Evolutionary conservation across 1,284 basidiomycete species (phyloP).

Genomic region (Pseudomicrostroma phylloplanum): DNA sequence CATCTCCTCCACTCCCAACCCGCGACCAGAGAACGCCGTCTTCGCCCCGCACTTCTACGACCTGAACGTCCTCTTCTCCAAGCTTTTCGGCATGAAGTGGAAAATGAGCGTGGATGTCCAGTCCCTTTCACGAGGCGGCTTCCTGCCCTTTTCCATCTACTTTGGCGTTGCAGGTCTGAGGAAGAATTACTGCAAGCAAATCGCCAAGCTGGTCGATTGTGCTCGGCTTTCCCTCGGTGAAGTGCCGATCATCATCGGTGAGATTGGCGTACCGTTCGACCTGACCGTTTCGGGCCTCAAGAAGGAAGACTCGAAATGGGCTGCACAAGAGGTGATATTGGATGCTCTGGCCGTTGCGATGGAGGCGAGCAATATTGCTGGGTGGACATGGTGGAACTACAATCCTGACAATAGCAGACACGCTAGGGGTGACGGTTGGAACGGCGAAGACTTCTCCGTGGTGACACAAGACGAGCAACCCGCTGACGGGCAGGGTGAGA

Average conservation of each 20-base stretch:
- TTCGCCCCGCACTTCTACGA: conserved; percentile 50
- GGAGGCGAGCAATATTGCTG: conserved; percentile 37
- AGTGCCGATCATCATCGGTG: conserved; percentile 42
- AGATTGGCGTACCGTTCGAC: conserved; percentile 47
- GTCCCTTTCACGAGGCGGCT: conserved; percentile 40
- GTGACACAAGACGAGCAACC: conserved; percentile 52
- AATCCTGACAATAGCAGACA: conserved; percentile 75
- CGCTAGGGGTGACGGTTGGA: conserved; percentile 78
- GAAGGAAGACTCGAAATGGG: conserved; percentile 53
- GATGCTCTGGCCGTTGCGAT: conserved; percentile 48
- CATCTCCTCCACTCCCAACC: conserved; percentile 18
- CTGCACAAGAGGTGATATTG: conserved; percentile 46
- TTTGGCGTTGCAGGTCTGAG: conserved; percentile 33
- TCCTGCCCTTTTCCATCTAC: conserved; percentile 36
- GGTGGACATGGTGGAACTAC: conserved; percentile 74
- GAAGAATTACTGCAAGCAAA: conserved; percentile 31
- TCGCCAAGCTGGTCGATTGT: conserved; percentile 21
- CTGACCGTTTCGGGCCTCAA: conserved; percentile 57
- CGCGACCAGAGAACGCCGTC: conserved; percentile 29
- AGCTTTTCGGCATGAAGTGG: conserved; percentile 16
- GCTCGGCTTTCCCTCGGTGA: conserved; percentile 31
- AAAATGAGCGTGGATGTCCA: conserved; percentile 48
- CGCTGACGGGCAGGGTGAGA: conserved; percentile 53
- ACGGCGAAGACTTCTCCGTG: conserved; percentile 62
- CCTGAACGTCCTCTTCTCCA: conserved; percentile 47